Percentiles rank a stretch among this genome's conserved stretches.
Conservation (phyloP, 805 yeast genomes). For the Yarrowia osloensis region DNA sequence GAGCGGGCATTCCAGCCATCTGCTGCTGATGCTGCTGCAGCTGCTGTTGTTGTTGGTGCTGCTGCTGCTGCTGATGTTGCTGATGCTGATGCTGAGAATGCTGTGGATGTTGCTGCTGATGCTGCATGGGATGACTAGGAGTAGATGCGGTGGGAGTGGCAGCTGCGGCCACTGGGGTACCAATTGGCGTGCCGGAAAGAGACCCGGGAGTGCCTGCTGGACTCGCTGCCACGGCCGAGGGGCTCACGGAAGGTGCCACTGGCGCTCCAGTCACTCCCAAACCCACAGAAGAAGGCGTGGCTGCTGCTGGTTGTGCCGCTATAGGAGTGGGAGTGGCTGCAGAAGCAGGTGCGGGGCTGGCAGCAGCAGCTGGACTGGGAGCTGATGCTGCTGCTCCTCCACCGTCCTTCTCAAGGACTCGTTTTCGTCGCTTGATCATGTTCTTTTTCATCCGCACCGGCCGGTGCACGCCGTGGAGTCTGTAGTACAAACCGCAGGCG, state of each 20-base stretch:
- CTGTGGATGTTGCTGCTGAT: background rate
- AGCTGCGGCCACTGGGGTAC: background rate
- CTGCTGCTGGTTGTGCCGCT: background rate
- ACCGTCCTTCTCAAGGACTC: slow-evolving; percentile 43
- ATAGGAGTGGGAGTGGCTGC: background rate
- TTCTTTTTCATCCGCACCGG: slow-evolving; percentile 74
- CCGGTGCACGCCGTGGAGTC: slow-evolving; percentile 73
- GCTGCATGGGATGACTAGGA: background rate
- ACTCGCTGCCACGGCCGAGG: background rate
- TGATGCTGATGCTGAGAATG: background rate
- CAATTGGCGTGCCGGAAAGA: background rate
- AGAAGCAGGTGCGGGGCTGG: background rate
- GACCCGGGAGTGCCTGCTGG: background rate
- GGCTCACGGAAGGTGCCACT: background rate
- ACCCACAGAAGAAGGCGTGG: background rate
- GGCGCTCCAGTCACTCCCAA: background rate
- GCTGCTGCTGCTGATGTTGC: background rate
- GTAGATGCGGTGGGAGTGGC: background rate
- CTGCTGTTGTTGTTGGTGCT: background rate
- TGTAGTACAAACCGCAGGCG: slow-evolving; percentile 78
- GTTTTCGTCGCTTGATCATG: slow-evolving; percentile 72
- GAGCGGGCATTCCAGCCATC: background rate
- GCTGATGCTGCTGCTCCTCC: slow-evolving; percentile 32
- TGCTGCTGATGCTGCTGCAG: background rate
- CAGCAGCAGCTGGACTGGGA: background rate